These are phyloP conservation scores for Pythium oligandrum DNA, from an alignment of 352 stramenopile species.

Conservation along the genomic window DNA sequence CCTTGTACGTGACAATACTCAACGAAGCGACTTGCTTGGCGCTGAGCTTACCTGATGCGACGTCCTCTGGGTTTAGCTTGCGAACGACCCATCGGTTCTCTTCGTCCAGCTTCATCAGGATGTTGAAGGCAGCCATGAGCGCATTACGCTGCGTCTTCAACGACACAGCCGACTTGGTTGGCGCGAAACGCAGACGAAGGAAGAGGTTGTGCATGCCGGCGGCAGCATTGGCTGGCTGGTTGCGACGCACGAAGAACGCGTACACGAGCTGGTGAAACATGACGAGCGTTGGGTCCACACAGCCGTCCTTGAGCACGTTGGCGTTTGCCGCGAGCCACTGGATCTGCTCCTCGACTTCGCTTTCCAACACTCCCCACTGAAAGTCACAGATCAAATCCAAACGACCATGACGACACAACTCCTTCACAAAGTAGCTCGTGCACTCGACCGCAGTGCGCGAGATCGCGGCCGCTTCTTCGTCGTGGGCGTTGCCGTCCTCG, in stretches of 20 bases:
- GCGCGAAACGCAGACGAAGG: slow-evolving; percentile 38
- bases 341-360: slow-evolving; percentile 63
- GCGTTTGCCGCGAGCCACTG: slow-evolving; percentile 71
- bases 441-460: slow-evolving; percentile 47
- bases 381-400: slow-evolving; percentile 70
- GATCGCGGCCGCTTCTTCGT: slow-evolving; percentile 14
- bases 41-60: slow-evolving; percentile 11
- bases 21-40: slow-evolving; percentile 21
- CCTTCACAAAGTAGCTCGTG: slow-evolving; percentile 69
- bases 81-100: slow-evolving; percentile 64
- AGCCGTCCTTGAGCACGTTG: slow-evolving; percentile 34
- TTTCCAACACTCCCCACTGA: slow-evolving; percentile 55
- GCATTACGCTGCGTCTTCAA: slow-evolving; percentile 62
- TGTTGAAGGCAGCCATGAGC: slow-evolving; percentile 40
- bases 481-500: slow-evolving; percentile 3
- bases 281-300: slow-evolving; percentile 38
- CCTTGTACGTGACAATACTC: slow-evolving; percentile 57
- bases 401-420: slow-evolving; percentile 58
- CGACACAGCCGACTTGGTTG: slow-evolving; percentile 28
- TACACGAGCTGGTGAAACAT: slow-evolving; percentile 71
- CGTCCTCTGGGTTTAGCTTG: slow-evolving; percentile 65
- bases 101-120: slow-evolving; percentile 30
- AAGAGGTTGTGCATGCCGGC: slow-evolving; percentile 54
- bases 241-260: slow-evolving; percentile 56
- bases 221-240: slow-evolving; percentile 58